Evolutionary conservation across 2,329 filamentous ascomycete species (phyloP).

Genomic region (Penicillium decumbens): DNA sequence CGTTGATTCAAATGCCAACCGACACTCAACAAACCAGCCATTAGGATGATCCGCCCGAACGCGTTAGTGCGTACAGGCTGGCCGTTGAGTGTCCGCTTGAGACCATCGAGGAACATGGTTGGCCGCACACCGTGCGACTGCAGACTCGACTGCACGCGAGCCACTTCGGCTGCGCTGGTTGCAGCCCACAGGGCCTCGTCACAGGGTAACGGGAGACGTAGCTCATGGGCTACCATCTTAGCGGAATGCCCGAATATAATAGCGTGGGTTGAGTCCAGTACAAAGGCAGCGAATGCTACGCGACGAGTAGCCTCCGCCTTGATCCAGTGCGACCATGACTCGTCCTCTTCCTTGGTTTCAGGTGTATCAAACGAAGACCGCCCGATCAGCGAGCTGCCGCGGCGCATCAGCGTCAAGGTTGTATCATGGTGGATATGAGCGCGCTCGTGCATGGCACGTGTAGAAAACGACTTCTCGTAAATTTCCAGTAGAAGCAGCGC

Average conservation of each 20-base stretch:
- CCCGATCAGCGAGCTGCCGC: conserved; percentile 85
- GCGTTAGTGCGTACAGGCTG: conserved; percentile 84
- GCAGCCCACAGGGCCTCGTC: conserved; percentile 92
- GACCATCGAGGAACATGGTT: conserved; percentile 80
- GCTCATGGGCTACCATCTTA: conserved; percentile 94
- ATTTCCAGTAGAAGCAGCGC: conserved; percentile 81
- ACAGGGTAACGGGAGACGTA: conserved; percentile 84
- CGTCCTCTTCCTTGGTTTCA: conserved; percentile 66
- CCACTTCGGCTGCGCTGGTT: conserved; percentile 79
- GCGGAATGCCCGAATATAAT: conserved; percentile 98
- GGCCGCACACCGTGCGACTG: conserved; percentile 77
- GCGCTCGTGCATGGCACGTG: conserved; percentile 82
- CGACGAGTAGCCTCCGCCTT: conserved; percentile 85
- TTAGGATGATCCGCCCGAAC: conserved; percentile 87
- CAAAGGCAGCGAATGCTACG: conserved; percentile 87
- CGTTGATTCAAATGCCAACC: conserved; percentile 98
- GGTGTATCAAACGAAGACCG: conserved; percentile 80
- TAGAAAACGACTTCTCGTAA: conserved; percentile 98
- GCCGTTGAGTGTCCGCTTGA: conserved; percentile 84
- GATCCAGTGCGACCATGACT: conserved; percentile 96
- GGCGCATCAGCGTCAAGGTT: conserved; percentile 88
- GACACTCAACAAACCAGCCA: conserved; percentile 88
- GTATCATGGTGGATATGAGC: conserved; percentile 97
- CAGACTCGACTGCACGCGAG: conserved; percentile 73
- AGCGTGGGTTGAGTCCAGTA: conserved; percentile 91